Evolutionary conservation across 2,329 filamentous ascomycete genomes (phyloP).

Genomic region (Ascochyta viciae-villosae): DNA sequence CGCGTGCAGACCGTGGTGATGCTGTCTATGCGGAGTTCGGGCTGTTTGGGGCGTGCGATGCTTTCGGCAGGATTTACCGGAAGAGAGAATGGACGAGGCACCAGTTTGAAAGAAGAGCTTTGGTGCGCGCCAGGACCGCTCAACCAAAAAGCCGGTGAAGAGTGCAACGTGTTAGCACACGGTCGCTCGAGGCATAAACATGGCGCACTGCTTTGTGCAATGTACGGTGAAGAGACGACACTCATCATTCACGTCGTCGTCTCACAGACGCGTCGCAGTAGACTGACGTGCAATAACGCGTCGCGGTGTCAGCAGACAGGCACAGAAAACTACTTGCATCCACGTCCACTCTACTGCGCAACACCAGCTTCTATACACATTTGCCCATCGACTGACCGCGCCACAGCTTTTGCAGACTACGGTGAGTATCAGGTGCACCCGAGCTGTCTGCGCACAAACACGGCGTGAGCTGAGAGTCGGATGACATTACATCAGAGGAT

Average conservation of each 20-base stretch:
- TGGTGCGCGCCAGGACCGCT: slow-evolving; percentile 13
- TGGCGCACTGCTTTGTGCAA: slow-evolving; percentile 14
- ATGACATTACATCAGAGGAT: slow-evolving; percentile 34
- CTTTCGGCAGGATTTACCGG: slow-evolving; percentile 9
- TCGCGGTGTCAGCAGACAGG: slow-evolving; percentile 23
- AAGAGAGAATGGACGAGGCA: slow-evolving; percentile 11
- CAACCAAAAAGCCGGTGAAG: slow-evolving; percentile 15
- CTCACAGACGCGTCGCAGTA: slow-evolving; percentile 17
- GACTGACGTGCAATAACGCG: slow-evolving; percentile 21
- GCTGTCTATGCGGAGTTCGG: slow-evolving; percentile 3
- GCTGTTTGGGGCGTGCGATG: slow-evolving; percentile 1
- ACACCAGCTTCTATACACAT: slow-evolving; percentile 7
- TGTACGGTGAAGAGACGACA: slow-evolving; percentile 10
- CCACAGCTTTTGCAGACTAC: neutral
- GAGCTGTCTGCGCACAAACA: slow-evolving; percentile 23
- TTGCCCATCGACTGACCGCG: slow-evolving; percentile 6
- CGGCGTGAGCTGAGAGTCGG: slow-evolving; percentile 40
- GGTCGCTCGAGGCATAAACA: slow-evolving; percentile 14
- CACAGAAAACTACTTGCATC: neutral
- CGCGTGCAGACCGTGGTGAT: slow-evolving; percentile 1
- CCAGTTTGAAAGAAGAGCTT: slow-evolving; percentile 15
- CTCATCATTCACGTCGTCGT: slow-evolving; percentile 15
- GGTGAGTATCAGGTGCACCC: slow-evolving; percentile 7
- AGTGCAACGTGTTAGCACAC: slow-evolving; percentile 17
- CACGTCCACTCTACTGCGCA: slow-evolving; percentile 2